phyloP scores from a whole-genome alignment of 2,329 filamentous ascomycete species.

The Colletotrichum tofieldiae region DNA sequence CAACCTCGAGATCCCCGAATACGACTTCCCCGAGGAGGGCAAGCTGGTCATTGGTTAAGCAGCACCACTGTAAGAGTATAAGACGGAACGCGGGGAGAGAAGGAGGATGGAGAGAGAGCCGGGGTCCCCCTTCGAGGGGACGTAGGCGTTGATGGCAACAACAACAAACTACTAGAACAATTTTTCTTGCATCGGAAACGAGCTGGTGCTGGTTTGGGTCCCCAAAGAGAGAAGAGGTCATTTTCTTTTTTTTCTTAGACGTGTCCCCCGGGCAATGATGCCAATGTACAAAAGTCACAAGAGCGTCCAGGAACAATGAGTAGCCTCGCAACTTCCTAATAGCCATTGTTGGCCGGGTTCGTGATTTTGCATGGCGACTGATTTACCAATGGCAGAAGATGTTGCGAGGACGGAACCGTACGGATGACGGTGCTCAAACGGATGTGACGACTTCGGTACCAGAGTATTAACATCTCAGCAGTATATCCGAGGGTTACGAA shows the following conservation, averaged over 20 bases:
- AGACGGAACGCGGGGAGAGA: slow-evolving; percentile 22
- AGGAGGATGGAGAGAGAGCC: slow-evolving; percentile 11
- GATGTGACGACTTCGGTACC: slow-evolving; percentile 20
- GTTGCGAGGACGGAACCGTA: background rate
- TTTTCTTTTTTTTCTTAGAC: slow-evolving; percentile 44
- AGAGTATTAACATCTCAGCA: background rate
- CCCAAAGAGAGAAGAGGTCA: slow-evolving; percentile 27
- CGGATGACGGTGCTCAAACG: slow-evolving; percentile 6
- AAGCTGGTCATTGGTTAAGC: slow-evolving; percentile 93
- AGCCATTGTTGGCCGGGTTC: slow-evolving; percentile 9
- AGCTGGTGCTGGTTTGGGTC: slow-evolving; percentile 40
- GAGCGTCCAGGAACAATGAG: slow-evolving; percentile 44
- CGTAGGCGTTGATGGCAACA: slow-evolving; percentile 22
- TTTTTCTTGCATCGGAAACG: slow-evolving; percentile 41
- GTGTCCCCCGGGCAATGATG: slow-evolving; percentile 42
- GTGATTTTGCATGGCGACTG: background rate
- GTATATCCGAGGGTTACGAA: background rate
- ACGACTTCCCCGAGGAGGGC: slow-evolving; percentile 93
- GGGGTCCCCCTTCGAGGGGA: slow-evolving; percentile 17
- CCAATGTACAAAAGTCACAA: slow-evolving; percentile 44
- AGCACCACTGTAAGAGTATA: slow-evolving; percentile 43
- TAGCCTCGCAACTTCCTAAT: slow-evolving; percentile 41
- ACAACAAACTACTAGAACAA: slow-evolving; percentile 40
- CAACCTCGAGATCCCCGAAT: slow-evolving; percentile 94
- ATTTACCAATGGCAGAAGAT: background rate